Percentiles rank a stretch among this genome's conserved stretches.
These are phyloP conservation scores for Reutealis trisperma DNA, from an alignment of 345 rosid genomes.

Conservation along the genomic window DNA sequence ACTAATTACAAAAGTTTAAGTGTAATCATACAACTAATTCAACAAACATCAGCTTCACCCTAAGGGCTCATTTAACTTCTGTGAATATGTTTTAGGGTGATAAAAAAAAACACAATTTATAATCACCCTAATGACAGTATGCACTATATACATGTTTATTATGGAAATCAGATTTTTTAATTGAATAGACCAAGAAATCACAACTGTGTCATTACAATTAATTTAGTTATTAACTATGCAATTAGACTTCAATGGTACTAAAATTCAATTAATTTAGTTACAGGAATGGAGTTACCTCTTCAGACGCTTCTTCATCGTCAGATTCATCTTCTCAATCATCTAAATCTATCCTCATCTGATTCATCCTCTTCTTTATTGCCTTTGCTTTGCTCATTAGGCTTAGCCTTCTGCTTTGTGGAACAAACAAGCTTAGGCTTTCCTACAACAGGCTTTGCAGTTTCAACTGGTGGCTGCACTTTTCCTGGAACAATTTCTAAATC, in stretches of 20 bases:
- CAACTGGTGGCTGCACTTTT: constrained; percentile 20
- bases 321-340: constrained; percentile 31
- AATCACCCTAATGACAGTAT: no score
- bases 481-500: constrained; percentile 17
- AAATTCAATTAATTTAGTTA: neutral
- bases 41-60: no score
- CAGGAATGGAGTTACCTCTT: constrained; percentile 8
- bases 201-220: no score
- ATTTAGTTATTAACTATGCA: no score
- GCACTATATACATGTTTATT: no score
- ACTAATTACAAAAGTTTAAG: no score
- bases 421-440: constrained; percentile 41
- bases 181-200: no score
- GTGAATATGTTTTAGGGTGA: no score
- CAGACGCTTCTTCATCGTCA: constrained; percentile 37
- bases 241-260: neutral
- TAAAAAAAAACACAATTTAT: no score
- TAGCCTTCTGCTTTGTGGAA: constrained; percentile 36
- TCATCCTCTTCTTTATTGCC: constrained; percentile 20
- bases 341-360: constrained; percentile 31
- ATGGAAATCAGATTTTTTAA: no score
- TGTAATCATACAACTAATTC: no score
- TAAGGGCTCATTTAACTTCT: no score
- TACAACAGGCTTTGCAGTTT: constrained; percentile 24
- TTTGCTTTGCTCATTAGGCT: constrained; percentile 33